These are phyloP conservation scores for Aspergillus flavus DNA, from an alignment of 2,329 filamentous ascomycete genomes.

Conservation along the genomic window DNA sequence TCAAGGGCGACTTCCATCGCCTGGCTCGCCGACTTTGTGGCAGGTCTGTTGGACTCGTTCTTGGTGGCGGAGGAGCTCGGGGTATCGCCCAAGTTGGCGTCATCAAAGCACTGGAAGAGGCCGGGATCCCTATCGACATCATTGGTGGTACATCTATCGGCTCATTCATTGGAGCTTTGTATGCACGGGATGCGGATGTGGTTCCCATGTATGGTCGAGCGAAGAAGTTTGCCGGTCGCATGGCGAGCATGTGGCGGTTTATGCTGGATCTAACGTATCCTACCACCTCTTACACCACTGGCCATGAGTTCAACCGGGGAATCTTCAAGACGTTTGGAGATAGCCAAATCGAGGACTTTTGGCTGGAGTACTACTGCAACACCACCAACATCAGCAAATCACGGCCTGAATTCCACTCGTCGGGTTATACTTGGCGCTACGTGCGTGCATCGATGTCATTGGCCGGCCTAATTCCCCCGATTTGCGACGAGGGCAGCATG, in stretches of 20 bases:
- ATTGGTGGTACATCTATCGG: conserved; percentile 96
- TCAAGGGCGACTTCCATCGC: conserved; percentile 95
- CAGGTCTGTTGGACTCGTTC: conserved; percentile 89
- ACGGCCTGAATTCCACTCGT: conserved; percentile 88
- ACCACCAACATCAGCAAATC: conserved; percentile 98
- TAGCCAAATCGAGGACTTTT: conserved; percentile 97
- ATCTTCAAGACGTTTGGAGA: conserved; percentile 99
- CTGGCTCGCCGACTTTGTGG: conserved; percentile 87
- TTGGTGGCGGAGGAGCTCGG: conserved; percentile 89
- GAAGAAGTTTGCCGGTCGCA: conserved; percentile 97
- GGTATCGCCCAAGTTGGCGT: conserved; percentile 93
- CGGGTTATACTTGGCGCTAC: conserved; percentile 96
- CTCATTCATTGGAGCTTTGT: conserved; percentile 90
- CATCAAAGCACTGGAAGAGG: conserved; percentile 92
- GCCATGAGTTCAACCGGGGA: conserved; percentile 97
- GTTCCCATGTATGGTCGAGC: conserved; percentile 95
- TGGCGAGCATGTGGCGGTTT: conserved; percentile 99
- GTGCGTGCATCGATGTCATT: conserved; percentile 96
- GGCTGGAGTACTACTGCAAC: conserved; percentile 99
- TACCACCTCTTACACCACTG: conserved; percentile 94
- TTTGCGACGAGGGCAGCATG: conserved; percentile 97
- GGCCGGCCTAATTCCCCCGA: conserved; percentile 84
- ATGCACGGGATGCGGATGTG: conserved; percentile 93
- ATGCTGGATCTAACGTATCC: conserved; percentile 95
- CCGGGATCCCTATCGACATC: conserved; percentile 93